Evolutionary conservation across 139 green algal species (phyloP), one percentile per base, ranked within the genome.

Genomic region (Coelastrella sp.): DNA sequence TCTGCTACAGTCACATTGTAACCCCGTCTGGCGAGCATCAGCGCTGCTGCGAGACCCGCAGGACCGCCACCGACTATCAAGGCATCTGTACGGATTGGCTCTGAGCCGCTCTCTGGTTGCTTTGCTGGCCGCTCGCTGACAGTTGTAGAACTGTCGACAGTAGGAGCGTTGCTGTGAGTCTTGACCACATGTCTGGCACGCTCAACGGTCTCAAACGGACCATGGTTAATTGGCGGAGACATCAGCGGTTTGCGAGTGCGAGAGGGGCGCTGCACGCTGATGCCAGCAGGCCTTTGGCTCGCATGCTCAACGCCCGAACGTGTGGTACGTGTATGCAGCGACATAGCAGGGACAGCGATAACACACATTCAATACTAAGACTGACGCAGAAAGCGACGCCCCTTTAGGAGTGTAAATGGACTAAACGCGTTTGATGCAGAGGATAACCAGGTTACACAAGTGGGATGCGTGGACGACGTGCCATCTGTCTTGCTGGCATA

Each of bases 31-130:
- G 81, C 81, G 22, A 88, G 68, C 83, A 88, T 88, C 17, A 88
- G 61, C 11, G 83, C 83, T n/a, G 83, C 66, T 68, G 83, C 32
- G n/a, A 88, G 66, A 13, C 83, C 83, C 60, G 83, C 68, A 80
- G 83, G 83, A 4, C 83, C 83, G 0, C 83, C 83, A 58, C 83
- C 83, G 16, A 88, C 6, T 8, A 88, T 57, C 3, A 88, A 20
- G 11, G 68, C 83, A 71, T 88, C 83, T 19, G 65, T 78, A 58
- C 22, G 82, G 7, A 77, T 47, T 20, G 60, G 60, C 22, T 85
- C 7, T 4, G 57, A 10, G 8, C 5, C 56, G 60, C 8, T 23
- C 10, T 47, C 60, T 32, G 11, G 81, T 57, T 77, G 61, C 20
- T 57, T 76, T 22, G 17, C 17, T n/a, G 17, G 5, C 7, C 16